Percentiles rank a stretch among this genome's conserved stretches.
Conservation (phyloP, 1,284 basidiomycete genomes). For the Sanghuangporus weigelae region DNA sequence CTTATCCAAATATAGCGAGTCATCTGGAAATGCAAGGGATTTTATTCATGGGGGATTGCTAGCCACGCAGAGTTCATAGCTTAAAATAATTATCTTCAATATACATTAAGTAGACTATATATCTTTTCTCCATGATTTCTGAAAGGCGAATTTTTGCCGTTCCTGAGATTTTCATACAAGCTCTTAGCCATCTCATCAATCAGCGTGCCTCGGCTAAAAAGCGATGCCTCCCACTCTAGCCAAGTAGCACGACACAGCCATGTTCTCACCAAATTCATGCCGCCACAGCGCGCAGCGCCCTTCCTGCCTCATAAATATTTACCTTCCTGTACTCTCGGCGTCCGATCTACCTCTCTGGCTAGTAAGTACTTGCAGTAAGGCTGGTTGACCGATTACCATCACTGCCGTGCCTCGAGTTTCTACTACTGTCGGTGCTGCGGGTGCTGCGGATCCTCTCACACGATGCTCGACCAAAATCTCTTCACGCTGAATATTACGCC, state of each 20-base stretch:
- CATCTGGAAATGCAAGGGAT: conserved; percentile 65
- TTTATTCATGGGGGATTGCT: conserved; percentile 73
- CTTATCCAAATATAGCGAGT: conserved; percentile 66
- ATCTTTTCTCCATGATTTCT: not conserved
- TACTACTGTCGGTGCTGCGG: not conserved
- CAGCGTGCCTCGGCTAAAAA: not conserved
- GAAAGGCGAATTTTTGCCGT: not conserved
- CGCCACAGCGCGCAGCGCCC: conserved; percentile 2
- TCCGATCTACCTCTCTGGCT: not conserved
- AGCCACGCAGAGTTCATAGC: conserved; percentile 23
- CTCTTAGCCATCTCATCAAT: not conserved
- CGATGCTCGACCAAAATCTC: conserved; percentile 77
- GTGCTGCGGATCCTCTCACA: conserved; percentile 23
- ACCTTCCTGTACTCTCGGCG: not conserved
- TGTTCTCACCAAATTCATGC: not conserved
- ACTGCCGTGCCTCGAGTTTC: not conserved
- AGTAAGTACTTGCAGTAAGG: not conserved
- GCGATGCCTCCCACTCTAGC: not conserved
- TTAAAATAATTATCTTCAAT: not conserved
- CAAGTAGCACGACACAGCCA: not conserved
- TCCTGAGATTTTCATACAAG: not conserved
- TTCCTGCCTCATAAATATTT: not conserved
- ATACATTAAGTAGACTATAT: not conserved
- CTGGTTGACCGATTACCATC: not conserved
- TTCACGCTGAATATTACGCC: conserved; percentile 68